These are phyloP conservation scores for Peronosclerospora sorghi DNA, from an alignment of 352 stramenopile genomes.

Conservation along the genomic window DNA sequence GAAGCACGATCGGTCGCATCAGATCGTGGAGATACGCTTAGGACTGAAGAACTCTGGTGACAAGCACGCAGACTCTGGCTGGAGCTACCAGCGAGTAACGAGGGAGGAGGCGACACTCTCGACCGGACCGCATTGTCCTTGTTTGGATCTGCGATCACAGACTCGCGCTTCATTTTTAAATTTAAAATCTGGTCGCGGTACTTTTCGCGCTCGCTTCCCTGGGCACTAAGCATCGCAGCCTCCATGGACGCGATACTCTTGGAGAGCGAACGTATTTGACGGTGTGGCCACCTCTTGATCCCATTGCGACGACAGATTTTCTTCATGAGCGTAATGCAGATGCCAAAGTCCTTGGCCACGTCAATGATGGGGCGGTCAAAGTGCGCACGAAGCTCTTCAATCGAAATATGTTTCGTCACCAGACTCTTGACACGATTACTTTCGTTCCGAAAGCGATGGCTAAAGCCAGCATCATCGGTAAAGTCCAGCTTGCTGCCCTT, in stretches of 20 bases:
- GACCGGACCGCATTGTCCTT: slow-evolving; percentile 54
- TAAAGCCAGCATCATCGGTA: slow-evolving; percentile 61
- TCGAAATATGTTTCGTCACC: slow-evolving; percentile 83
- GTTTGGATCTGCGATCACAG: slow-evolving; percentile 79
- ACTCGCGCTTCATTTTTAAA: slow-evolving; percentile 76
- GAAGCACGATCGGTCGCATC: slow-evolving; percentile 1
- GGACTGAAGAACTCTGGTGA: slow-evolving; percentile 6
- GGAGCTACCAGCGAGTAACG: slow-evolving; percentile 6
- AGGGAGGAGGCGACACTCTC: slow-evolving; percentile 28
- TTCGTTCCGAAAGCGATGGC: slow-evolving; percentile 67
- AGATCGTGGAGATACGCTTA: slow-evolving; percentile 19
- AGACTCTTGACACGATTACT: slow-evolving; percentile 83
- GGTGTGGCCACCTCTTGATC: slow-evolving; percentile 64
- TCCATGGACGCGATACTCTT: slow-evolving; percentile 86
- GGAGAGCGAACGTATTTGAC: slow-evolving; percentile 72
- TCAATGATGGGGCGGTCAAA: slow-evolving; percentile 84
- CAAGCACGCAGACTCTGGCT: slow-evolving; percentile 1
- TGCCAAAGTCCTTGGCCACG: slow-evolving; percentile 84
- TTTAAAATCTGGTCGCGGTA: slow-evolving; percentile 79
- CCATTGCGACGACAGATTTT: slow-evolving; percentile 77
- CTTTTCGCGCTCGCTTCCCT: slow-evolving; percentile 69
- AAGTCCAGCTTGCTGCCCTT: slow-evolving; percentile 68
- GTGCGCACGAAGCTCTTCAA: slow-evolving; percentile 73
- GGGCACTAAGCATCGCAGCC: slow-evolving; percentile 75
- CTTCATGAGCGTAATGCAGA: slow-evolving; percentile 87